Evolutionary conservation across 2,329 filamentous ascomycete species (phyloP), one percentile per base, ranked within the genome.

Genomic region (Byssoonygena ceratinophila): DNA sequence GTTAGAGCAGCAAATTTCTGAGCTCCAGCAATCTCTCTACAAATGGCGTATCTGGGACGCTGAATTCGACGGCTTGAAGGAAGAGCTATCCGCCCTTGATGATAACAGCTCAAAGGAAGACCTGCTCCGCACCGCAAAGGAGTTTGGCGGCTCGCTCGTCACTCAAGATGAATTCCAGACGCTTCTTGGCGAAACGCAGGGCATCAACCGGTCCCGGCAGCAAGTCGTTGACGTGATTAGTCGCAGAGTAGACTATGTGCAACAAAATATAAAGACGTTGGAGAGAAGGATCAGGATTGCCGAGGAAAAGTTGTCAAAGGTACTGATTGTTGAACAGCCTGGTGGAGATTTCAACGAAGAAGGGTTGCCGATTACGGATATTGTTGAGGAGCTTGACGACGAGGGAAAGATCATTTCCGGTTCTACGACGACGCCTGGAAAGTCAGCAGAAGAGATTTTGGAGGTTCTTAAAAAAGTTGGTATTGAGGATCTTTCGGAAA

Each of bases 41-140:
- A 84, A 94, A 71, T 98, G 91, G 91, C 85, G 87, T 58, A 83
- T 83, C 51, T 94, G 87, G 80, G 90, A 94, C 66, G 81, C 85
- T 45, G 91, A 97, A 66, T 97, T 97, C 68, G 87, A 95, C 64
- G 81, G 83, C 22, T 76, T 97, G 56, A 89, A 86, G 65, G 87
- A 94, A 65, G 87, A 94, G 62, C 78, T 97, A 27, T 70, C 80
- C 49, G 74, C 72, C 3, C 65, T 83, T 23, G 66, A 75, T 32
- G 66, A 73, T 39, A 70, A 73, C 47, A 68, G 77, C 52, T 68
- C 71, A 27, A 69, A 72, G 4, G 69, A 78, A 16, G 76, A 81
- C 25, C 76, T 89, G 25, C 71, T 77, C 6, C 70, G 70, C 27
- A 60, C 61, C 11, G 67, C 67, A 9, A 60, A 59, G 57, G 58